Evolutionary conservation across 1,139 yeast genomes (phyloP).

Genomic region (Sugiyamaella paludigena): DNA sequence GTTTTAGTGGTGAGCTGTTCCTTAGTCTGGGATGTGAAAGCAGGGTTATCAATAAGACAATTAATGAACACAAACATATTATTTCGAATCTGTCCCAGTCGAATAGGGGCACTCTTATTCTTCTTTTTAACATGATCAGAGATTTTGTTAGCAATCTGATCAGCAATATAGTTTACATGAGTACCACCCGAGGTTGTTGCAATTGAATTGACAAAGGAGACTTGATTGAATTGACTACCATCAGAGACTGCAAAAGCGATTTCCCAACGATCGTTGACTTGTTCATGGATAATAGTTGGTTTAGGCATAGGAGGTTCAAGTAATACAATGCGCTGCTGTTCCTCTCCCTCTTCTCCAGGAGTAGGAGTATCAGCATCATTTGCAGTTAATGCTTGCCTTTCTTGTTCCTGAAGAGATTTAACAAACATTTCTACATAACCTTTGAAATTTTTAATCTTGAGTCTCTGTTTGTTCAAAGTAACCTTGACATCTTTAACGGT

Average conservation of each 20-base stretch:
- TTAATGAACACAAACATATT: slow-evolving; percentile 89
- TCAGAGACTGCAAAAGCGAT: slow-evolving; percentile 93
- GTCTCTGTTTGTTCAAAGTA: slow-evolving; percentile 68
- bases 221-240: slow-evolving; percentile 78
- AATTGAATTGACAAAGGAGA: slow-evolving; percentile 94
- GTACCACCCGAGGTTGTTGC: slow-evolving; percentile 98
- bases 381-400: slow-evolving; percentile 35
- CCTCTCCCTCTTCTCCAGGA: slow-evolving; percentile 5
- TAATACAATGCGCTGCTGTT: slow-evolving; percentile 22
- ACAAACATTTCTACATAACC: slow-evolving; percentile 88
- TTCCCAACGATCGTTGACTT: slow-evolving; percentile 85
- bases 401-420: slow-evolving; percentile 56
- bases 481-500: slow-evolving; percentile 86
- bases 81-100: slow-evolving; percentile 84
- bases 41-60: slow-evolving; percentile 93
- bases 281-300: slow-evolving; percentile 76
- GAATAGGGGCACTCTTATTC: slow-evolving; percentile 68
- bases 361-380: slow-evolving; percentile 31
- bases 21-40: slow-evolving; percentile 96
- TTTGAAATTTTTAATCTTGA: slow-evolving; percentile 74
- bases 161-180: slow-evolving; percentile 83
- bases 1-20: slow-evolving; percentile 91
- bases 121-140: slow-evolving; percentile 71
- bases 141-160: slow-evolving; percentile 77
- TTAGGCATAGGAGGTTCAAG: slow-evolving; percentile 38